Conservation (phyloP, 768 basidiomycete species). For the Neoboletus subvelutipes region DNA sequence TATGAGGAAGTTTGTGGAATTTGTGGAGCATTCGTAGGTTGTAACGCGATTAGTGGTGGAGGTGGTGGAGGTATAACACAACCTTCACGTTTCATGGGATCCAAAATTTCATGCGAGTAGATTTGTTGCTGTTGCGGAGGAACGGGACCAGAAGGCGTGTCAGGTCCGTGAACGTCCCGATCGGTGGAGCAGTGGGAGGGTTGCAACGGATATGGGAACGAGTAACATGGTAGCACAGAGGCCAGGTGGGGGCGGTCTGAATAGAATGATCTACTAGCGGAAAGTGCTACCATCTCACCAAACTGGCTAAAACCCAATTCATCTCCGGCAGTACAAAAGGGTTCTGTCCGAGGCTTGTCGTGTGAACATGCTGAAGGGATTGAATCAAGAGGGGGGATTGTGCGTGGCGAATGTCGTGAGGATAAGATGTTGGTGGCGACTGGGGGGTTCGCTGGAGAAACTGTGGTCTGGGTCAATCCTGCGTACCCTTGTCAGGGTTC, state of each 20-base stretch:
- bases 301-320: background rate
- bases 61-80: background rate
- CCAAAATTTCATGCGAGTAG: background rate
- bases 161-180: background rate
- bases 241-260: background rate
- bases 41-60: background rate
- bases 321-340: background rate
- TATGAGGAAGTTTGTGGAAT: background rate
- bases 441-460: conserved; percentile 2
- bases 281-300: background rate
- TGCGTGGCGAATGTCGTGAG: conserved; percentile 1
- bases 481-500: conserved; percentile 1
- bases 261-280: background rate
- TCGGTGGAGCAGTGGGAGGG: background rate
- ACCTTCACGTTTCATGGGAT: conserved; percentile 1
- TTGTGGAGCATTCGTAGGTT: background rate
- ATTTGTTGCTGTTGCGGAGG: background rate
- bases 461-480: background rate
- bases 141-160: background rate
- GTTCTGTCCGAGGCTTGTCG: background rate
- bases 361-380: conserved; percentile 9
- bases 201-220: background rate
- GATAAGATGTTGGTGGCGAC: background rate
- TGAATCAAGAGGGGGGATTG: background rate
- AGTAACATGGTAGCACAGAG: background rate